phyloP scores from a whole-genome alignment of 257 asterid genomes.

The Plantago elongata region DNA sequence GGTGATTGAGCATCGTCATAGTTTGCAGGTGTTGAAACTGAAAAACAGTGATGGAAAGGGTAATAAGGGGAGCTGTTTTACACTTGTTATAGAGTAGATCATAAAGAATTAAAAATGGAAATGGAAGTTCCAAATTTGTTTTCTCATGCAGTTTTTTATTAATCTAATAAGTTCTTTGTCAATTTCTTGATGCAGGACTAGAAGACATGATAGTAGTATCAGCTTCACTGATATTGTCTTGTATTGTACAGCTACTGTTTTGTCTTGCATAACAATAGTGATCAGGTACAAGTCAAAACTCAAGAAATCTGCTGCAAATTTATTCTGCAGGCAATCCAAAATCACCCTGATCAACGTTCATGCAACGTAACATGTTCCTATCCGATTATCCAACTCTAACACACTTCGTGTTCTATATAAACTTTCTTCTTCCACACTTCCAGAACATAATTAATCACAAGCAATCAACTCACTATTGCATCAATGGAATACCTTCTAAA shows the following conservation, averaged over 20 bases:
- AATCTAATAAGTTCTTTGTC: too few relatives aligned
- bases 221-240: not conserved
- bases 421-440: not conserved
- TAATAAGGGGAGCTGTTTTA: too few relatives aligned
- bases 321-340: not conserved
- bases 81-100: too few relatives aligned
- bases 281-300: not conserved
- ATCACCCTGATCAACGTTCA: not conserved
- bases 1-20: too few relatives aligned
- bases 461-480: not conserved
- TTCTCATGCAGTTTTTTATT: too few relatives aligned
- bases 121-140: too few relatives aligned
- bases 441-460: not conserved
- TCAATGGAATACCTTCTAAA: constrained; percentile 4
- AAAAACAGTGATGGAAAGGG: too few relatives aligned
- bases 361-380: not conserved
- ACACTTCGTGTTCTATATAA: not conserved
- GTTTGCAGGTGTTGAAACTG: too few relatives aligned
- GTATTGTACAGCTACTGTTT: not conserved
- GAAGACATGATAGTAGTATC: too few relatives aligned
- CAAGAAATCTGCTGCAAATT: not conserved
- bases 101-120: too few relatives aligned
- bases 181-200: too few relatives aligned
- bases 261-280: not conserved
- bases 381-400: not conserved